Evolutionary conservation across 257 asterid genomes (phyloP), one percentile per base, ranked within the genome.

Genomic region (Solanum dulcamara): DNA sequence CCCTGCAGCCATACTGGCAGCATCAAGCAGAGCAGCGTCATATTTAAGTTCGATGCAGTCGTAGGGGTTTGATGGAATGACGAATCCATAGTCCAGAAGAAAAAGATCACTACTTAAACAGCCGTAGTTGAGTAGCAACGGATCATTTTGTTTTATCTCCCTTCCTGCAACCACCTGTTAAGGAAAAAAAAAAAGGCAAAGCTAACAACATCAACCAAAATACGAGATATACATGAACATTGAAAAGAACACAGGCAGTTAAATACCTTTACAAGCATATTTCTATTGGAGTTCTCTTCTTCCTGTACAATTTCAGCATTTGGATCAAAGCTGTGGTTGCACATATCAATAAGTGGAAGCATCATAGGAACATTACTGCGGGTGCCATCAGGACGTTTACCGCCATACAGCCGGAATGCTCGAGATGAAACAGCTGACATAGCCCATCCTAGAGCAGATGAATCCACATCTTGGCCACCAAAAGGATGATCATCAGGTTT

Each of bases 371-470:
- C 90, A 84, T 88, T 85, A 12, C 83, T 83, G 9, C 87, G 91
- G 85, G 93, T 90, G 88, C 99, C 96, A 85, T 92, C 95, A 57
- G 91, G 90, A 46, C 71, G 89, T 87, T 90, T 93, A 81, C 83
- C 86, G 28, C 96, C 96, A 85, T 94, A 85, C 89, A 95, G 88
- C 81, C 97, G 98, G 90, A 97, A 95, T 38, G 99, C 99, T 89
- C 98, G 91, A 85, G 98, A 93, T 51, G 99, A 97, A 87, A 95
- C 99, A 22, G 98, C 96, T 64, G 99, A 94, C 97, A 95, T 92
- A 18, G 98, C 98, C 99, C 99, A 97, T 81, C 99, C 98, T 81
- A 97, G 95, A 37, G 98, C 89, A 59, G 99, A 97, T 82, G 99
- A 94, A 88, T 94, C 95, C 30, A 93, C 90, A 82, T 87, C 90